Evolutionary conservation across 192 early-diverging fungal genomes (phyloP).

Genomic region (Paraglomus occultum): DNA sequence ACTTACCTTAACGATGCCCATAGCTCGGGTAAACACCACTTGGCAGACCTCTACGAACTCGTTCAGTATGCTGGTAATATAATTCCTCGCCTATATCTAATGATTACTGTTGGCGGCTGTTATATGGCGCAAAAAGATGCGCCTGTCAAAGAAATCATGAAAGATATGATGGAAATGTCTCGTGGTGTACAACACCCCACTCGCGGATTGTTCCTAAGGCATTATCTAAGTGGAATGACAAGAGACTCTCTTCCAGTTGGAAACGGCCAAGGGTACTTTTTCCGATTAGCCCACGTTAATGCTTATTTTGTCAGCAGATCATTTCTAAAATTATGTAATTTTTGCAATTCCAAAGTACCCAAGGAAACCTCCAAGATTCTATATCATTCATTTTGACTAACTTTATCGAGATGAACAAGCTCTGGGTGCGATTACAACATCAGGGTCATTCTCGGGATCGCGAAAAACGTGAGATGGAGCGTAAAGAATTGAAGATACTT

Average conservation of each 20-base stretch:
- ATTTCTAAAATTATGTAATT: neutral
- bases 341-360: conserved; percentile 47
- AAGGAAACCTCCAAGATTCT: conserved; percentile 87
- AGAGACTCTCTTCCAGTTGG: conserved; percentile 92
- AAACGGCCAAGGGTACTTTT: conserved; percentile 48
- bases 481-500: conserved; percentile 90
- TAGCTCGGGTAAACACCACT: conserved; percentile 70
- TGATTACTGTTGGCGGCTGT: conserved; percentile 97
- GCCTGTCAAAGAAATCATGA: conserved; percentile 94
- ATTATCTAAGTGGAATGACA: conserved; percentile 94
- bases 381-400: conserved; percentile 96
- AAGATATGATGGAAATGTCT: conserved; percentile 99
- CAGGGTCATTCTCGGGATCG: conserved; percentile 93
- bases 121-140: conserved; percentile 94
- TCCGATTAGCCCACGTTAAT: neutral
- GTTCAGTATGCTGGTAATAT: conserved; percentile 99
- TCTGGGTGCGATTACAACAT: conserved; percentile 99
- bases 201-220: conserved; percentile 93
- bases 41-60: conserved; percentile 95
- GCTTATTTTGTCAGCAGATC: conserved; percentile 5
- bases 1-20: conserved; percentile 92
- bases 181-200: conserved; percentile 99
- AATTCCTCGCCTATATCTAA: conserved; percentile 97
- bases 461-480: conserved; percentile 93
- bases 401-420: conserved; percentile 99